A percentile compares a stretch with the other conserved stretches of the same genome.
phyloP scores from a whole-genome alignment of 768 basidiomycete species.

The Auricularia sp. region DNA sequence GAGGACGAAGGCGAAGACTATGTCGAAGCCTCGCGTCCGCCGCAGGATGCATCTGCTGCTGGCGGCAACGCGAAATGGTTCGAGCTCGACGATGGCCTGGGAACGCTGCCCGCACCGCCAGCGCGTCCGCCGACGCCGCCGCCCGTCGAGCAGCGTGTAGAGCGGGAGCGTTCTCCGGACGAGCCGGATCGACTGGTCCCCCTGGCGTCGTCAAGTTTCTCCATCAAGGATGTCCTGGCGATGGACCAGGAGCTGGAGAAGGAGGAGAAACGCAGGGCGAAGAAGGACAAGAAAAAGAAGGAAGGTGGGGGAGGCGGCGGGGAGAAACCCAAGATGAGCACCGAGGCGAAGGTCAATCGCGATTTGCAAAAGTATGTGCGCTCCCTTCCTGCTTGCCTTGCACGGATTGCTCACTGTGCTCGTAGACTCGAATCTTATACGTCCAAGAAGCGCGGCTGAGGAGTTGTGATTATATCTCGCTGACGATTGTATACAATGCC shows the following conservation, averaged over 20 bases:
- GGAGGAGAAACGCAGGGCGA: constrained; percentile 56
- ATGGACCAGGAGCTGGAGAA: constrained; percentile 60
- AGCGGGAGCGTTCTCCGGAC: constrained; percentile 30
- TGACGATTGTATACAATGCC: too few species aligned
- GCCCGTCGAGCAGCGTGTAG: constrained; percentile 16
- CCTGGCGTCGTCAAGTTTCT: constrained; percentile 68
- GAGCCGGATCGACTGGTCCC: constrained; percentile 54
- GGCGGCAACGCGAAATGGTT: background rate
- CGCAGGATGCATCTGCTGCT: background rate
- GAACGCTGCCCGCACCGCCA: background rate
- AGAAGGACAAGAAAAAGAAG: constrained; percentile 63
- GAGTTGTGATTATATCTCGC: too few species aligned
- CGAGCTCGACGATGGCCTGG: background rate
- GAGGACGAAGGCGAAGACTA: constrained; percentile 33
- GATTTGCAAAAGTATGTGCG: constrained; percentile 46
- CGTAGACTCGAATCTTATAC: too few species aligned
- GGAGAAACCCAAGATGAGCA: constrained; percentile 26
- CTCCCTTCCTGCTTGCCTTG: background rate
- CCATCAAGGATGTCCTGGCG: constrained; percentile 72
- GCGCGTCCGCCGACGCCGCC: constrained; percentile 5
- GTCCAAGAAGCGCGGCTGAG: too few species aligned
- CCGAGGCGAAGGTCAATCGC: constrained; percentile 40
- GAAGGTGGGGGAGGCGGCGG: constrained; percentile 26
- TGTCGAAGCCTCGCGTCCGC: background rate
- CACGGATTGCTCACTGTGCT: too few species aligned